Percentiles rank a stretch among this genome's conserved stretches.
These are phyloP conservation scores for Arctium minus DNA, from an alignment of 129 eudicot species.

Conservation along the genomic window DNA sequence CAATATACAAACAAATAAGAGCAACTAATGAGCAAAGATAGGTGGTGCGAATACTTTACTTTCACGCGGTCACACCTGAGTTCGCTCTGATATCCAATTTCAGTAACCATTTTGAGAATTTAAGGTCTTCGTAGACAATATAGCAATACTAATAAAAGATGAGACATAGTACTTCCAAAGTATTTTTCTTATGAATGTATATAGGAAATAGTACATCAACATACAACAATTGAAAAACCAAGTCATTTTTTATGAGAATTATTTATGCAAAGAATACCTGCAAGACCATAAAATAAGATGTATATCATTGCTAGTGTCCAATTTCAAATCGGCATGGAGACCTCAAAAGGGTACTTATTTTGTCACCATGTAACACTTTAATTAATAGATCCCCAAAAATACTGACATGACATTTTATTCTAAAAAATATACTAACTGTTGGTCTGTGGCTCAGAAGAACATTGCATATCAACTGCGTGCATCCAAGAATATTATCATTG, in stretches of 20 bases:
- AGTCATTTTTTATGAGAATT: background rate
- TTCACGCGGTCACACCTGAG: background rate
- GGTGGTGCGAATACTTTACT: background rate
- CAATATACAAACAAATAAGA: background rate
- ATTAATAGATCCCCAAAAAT: conserved; percentile 18
- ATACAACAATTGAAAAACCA: background rate
- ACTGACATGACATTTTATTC: conserved; percentile 28
- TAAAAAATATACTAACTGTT: background rate
- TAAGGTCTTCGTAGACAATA: background rate
- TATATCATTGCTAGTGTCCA: background rate
- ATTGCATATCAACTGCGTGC: background rate
- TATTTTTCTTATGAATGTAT: background rate
- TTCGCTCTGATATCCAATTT: background rate
- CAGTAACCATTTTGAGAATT: background rate
- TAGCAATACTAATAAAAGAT: background rate
- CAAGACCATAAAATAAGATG: background rate
- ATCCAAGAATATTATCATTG: background rate
- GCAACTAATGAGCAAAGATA: background rate
- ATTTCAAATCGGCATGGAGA: conserved; percentile 16
- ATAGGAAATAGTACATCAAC: background rate
- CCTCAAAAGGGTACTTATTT: conserved; percentile 16
- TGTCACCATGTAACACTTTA: conserved; percentile 25
- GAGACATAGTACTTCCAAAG: background rate
- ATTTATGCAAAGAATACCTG: background rate
- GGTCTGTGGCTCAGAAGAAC: background rate